phyloP scores from a whole-genome alignment of 805 yeast species.

The Candida stauntonica region DNA sequence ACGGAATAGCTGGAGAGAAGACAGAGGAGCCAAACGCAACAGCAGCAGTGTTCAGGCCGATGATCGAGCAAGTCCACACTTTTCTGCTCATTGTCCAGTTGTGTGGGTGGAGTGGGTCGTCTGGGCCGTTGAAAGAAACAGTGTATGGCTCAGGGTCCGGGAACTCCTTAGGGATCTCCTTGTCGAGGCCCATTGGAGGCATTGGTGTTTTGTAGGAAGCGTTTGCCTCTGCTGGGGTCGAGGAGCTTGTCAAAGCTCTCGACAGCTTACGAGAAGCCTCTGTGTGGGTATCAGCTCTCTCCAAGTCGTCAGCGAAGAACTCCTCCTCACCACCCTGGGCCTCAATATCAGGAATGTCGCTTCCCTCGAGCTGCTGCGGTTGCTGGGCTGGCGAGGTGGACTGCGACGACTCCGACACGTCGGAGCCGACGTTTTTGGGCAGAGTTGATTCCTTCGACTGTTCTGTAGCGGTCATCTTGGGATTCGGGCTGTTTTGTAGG shows the following conservation, averaged over 20 bases:
- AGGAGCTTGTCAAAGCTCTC: constrained; percentile 38
- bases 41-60: constrained; percentile 47
- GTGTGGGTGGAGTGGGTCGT: constrained; percentile 77
- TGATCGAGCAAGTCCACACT: constrained; percentile 36
- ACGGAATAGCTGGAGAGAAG: constrained; percentile 58
- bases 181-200: constrained; percentile 64
- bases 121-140: constrained; percentile 72
- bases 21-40: constrained; percentile 82
- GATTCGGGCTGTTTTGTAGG: neutral
- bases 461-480: neutral
- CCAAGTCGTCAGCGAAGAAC: constrained; percentile 9
- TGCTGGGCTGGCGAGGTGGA: too few species aligned
- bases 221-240: constrained; percentile 26
- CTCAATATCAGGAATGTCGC: constrained; percentile 5
- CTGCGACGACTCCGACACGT: too few species aligned
- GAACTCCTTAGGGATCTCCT: constrained; percentile 36
- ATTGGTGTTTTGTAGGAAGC: constrained; percentile 34
- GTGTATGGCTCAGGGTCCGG: constrained; percentile 65
- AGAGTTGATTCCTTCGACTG: constrained; percentile 11
- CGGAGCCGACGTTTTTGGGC: constrained; percentile 2
- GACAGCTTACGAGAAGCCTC: constrained; percentile 33
- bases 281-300: constrained; percentile 10
- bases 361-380: constrained; percentile 1
- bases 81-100: constrained; percentile 61
- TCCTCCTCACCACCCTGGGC: constrained; percentile 2